Evolutionary conservation across 257 asterid genomes (phyloP).

Genomic region (Rehmannia glutinosa): DNA sequence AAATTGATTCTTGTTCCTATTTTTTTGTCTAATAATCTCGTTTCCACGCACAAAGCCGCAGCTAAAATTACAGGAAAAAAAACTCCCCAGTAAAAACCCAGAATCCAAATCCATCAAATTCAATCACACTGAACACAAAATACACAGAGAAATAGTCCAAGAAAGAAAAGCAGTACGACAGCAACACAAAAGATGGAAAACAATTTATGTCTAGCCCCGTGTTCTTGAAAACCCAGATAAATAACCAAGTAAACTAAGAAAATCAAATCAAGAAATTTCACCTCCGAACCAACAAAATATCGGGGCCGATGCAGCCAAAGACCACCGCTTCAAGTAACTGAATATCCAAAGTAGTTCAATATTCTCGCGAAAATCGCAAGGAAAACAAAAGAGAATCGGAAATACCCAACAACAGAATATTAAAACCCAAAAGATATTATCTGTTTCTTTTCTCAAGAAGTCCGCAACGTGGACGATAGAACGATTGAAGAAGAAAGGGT

Average conservation of each 20-base stretch:
- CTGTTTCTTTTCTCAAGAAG: not conserved
- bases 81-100: conserved; percentile 13
- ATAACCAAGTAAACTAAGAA: not conserved
- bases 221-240: conserved; percentile 15
- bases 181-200: not conserved
- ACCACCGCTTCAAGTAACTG: conserved; percentile 17
- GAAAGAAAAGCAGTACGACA: not conserved
- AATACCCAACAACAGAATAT: conserved; percentile 5
- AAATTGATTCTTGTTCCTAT: not conserved
- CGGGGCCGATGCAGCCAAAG: conserved; percentile 15
- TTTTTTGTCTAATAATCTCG: not conserved
- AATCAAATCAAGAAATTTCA: conserved; percentile 5
- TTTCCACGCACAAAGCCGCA: not conserved
- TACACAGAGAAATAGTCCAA: not conserved
- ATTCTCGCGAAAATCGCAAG: not conserved
- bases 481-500: conserved; percentile 22
- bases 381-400: conserved; percentile 11
- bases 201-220: not conserved
- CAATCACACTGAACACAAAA: conserved; percentile 11
- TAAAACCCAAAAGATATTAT: not conserved
- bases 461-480: not conserved
- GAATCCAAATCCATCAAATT: conserved; percentile 10
- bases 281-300: conserved; percentile 14
- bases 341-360: conserved; percentile 8
- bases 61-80: conserved; percentile 4